Conservation (phyloP, 2,329 filamentous ascomycete species). For the Cytospora piceae region DNA sequence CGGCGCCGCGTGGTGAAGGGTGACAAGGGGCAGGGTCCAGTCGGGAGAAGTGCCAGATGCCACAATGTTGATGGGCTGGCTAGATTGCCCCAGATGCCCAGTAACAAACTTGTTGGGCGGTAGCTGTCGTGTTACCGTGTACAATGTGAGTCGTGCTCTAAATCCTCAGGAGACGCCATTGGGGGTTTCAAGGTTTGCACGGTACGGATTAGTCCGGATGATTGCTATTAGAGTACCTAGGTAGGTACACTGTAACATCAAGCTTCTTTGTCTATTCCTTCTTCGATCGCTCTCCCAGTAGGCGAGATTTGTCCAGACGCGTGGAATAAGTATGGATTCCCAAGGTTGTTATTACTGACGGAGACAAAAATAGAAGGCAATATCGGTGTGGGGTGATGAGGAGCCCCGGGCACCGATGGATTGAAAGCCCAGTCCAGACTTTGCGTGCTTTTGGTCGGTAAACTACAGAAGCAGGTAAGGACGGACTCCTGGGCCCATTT, state of each 20-base stretch:
- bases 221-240: too few species aligned
- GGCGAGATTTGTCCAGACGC: not conserved
- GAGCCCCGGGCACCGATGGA: not conserved
- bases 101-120: not conserved
- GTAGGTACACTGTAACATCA: not conserved
- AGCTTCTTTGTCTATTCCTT: not conserved
- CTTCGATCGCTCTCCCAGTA: not conserved
- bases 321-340: not conserved
- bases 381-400: not conserved
- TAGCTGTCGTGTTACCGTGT: not conserved
- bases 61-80: not conserved
- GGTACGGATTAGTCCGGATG: too few species aligned
- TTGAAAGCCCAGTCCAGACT: not conserved
- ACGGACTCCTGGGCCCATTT: constrained; percentile 6
- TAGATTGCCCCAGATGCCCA: not conserved
- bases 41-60: not conserved
- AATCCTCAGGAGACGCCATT: not conserved
- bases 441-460: not conserved
- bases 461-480: not conserved
- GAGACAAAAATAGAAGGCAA: not conserved
- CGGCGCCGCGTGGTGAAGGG: not conserved
- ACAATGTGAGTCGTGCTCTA: too few species aligned
- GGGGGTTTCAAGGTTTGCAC: not conserved
- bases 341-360: not conserved
- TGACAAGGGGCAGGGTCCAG: not conserved